A percentile compares a stretch with the other conserved stretches of the same genome.
Conservation (phyloP, 352 stramenopile species). For the Blastocystis hominis region DNA sequence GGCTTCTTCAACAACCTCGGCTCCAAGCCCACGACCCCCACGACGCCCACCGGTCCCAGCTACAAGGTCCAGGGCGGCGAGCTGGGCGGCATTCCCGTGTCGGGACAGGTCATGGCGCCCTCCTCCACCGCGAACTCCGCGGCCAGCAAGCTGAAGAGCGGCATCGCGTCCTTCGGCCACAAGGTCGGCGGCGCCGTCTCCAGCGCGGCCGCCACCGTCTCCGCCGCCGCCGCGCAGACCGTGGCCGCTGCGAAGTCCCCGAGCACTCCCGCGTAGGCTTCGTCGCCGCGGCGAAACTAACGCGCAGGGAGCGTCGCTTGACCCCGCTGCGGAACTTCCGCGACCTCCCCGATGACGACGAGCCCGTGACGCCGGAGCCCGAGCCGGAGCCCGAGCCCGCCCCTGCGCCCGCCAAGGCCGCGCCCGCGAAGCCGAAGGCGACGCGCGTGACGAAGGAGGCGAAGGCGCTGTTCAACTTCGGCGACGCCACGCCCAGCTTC, state of each 20-base stretch:
- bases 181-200: conserved; percentile 22
- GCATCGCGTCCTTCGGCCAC: conserved; percentile 20
- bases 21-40: neutral
- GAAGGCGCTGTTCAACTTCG: conserved; percentile 55
- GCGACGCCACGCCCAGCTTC: neutral
- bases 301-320: neutral
- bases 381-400: conserved; percentile 22
- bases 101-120: conserved; percentile 32
- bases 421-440: conserved; percentile 28
- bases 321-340: conserved; percentile 46
- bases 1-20: conserved; percentile 6
- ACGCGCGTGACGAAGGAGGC: conserved; percentile 36
- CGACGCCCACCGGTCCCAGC: neutral
- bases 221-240: neutral
- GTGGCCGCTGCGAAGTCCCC: neutral
- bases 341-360: conserved; percentile 5
- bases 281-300: neutral
- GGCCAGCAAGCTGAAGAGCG: conserved; percentile 43
- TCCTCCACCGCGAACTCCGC: neutral
- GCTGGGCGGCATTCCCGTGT: neutral
- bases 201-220: conserved; percentile 15
- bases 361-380: neutral
- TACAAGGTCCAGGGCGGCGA: conserved; percentile 36
- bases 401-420: neutral
- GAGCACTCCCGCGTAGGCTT: neutral